Evolutionary conservation across 345 rosid species (phyloP), one percentile per base, ranked within the genome.

Genomic region (Turritis glabra): DNA sequence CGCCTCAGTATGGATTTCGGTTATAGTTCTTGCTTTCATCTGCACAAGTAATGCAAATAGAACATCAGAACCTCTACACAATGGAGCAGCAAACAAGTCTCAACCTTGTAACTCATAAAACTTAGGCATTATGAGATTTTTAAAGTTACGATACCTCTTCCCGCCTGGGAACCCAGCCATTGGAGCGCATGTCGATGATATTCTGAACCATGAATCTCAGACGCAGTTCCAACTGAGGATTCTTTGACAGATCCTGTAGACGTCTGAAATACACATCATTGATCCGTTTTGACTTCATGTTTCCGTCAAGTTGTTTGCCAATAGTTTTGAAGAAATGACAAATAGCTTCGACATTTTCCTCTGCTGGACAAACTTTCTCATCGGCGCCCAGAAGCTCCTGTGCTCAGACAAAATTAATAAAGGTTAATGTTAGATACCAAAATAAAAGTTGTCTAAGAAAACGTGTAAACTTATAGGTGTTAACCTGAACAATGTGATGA

Each of bases 1-100:
- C 56, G 98, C 97, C 71, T 93, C 97, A 6, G 92, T 81, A 78
- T 93, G 97, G 73, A 93, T 93, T 83, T 90, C 98, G 2, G 80
- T 85, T 22, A 91, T 91, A 26, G 91, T 93, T 77, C 91, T 93
- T 15, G 97, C 98, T 83, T 86, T 89, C 48, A 93, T 83, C 98
- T 91, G 83, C 78, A 80, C 61, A 61, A 47, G 51, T 26, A 79
- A 50, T 26, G 56, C 22, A 22, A 26, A 51, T 38, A 33, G 14
- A 53, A 43, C 48, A 56, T 72, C 29, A 57, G 43, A 56, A 71
- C 52, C 19, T 2, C 19, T 25, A 43, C 32, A 71, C 11, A 10
- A 56, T 4, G 13, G 6, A 8, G 50, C 13, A 57, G 19, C 40
- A 67, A 56, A 67, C 33, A 66, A 37, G 52, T 27, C 40, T 50